phyloP scores from a whole-genome alignment of 371 early-diverging fungal species.

The Rhizopus delemar region DNA sequence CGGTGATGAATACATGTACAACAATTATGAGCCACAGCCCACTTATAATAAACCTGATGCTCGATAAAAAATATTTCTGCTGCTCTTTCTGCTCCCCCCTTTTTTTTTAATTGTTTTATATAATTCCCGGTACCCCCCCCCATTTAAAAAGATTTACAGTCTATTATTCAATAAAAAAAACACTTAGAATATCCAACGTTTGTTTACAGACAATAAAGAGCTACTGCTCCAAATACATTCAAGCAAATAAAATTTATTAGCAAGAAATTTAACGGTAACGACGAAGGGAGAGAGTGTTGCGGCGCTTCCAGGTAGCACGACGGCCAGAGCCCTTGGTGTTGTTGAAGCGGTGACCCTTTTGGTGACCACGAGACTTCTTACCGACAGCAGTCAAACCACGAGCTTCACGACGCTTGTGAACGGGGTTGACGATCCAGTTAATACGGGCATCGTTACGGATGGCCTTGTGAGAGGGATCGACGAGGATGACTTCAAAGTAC shows the following conservation, averaged over 20 bases:
- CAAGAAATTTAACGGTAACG: slow-evolving; percentile 74
- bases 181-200: no score
- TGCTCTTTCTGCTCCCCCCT: not conserved
- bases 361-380: slow-evolving; percentile 96
- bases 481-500: slow-evolving; percentile 98
- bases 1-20: not conserved
- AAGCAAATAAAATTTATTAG: not conserved
- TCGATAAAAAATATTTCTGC: not conserved
- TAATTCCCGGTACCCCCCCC: no score
- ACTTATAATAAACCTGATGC: slow-evolving; percentile 13
- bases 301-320: slow-evolving; percentile 71
- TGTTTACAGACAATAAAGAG: no score
- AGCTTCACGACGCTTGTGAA: slow-evolving; percentile 98
- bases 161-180: no score
- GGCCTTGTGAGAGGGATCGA: slow-evolving; percentile 95
- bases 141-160: no score
- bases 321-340: slow-evolving; percentile 98
- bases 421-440: slow-evolving; percentile 98
- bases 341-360: slow-evolving; percentile 98
- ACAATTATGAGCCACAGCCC: slow-evolving; percentile 3
- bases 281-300: slow-evolving; percentile 81
- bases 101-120: not conserved
- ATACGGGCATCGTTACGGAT: slow-evolving; percentile 98
- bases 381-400: slow-evolving; percentile 97
- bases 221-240: no score